These are phyloP conservation scores for Coemansia sp. DNA, from an alignment of 192 early-diverging fungal species.

Conservation along the genomic window DNA sequence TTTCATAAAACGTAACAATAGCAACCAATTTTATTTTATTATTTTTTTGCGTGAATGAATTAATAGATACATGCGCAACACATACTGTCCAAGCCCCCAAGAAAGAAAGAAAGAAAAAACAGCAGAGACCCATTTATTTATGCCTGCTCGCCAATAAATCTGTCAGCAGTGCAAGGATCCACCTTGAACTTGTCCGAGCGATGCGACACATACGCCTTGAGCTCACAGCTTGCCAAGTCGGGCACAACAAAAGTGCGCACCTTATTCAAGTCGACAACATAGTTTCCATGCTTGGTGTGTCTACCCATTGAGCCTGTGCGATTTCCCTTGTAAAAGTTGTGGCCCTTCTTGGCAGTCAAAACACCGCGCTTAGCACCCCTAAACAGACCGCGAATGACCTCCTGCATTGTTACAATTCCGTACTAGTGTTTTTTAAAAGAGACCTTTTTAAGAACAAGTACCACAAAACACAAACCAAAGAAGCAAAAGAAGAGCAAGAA, in stretches of 20 bases:
- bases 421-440: too few species aligned
- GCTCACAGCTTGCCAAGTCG: constrained; percentile 38
- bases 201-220: constrained; percentile 49
- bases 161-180: constrained; percentile 21
- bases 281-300: constrained; percentile 51
- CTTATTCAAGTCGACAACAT: constrained; percentile 36
- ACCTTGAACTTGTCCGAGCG: constrained; percentile 39
- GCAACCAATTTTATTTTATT: too few species aligned
- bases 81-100: too few species aligned
- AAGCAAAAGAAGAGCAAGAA: neutral
- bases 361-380: constrained; percentile 52
- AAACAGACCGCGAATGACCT: constrained; percentile 49
- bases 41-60: too few species aligned
- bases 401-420: constrained; percentile 47
- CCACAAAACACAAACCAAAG: too few species aligned
- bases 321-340: constrained; percentile 53
- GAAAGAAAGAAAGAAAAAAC: too few species aligned
- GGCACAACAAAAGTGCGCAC: constrained; percentile 54
- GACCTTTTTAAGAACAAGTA: too few species aligned
- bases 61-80: too few species aligned
- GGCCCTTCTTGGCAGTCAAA: constrained; percentile 51
- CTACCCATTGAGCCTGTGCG: constrained; percentile 53
- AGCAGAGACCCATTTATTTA: too few species aligned
- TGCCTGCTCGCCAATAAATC: constrained; percentile 7
- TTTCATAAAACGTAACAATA: too few species aligned